Evolutionary conservation across 768 basidiomycete species (phyloP).

Genomic region (Rhizopogon vulgaris): DNA sequence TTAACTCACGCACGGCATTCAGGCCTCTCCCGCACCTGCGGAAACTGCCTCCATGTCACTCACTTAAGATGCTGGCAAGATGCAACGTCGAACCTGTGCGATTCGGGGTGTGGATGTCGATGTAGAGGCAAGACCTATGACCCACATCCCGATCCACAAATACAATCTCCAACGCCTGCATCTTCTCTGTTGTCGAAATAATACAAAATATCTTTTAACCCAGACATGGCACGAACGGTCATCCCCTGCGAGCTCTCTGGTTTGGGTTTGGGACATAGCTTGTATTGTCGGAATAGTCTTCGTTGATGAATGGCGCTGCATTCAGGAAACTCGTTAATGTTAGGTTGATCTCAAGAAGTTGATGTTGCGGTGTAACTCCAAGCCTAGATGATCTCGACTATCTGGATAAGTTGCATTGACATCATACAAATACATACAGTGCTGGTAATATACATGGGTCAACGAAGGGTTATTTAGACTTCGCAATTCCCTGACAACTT

Average conservation of each 20-base stretch:
- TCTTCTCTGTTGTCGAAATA: background rate
- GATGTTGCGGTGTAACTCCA: background rate
- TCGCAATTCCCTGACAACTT: background rate
- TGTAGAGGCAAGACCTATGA: constrained; percentile 29
- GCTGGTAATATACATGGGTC: background rate
- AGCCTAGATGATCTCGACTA: background rate
- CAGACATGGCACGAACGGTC: background rate
- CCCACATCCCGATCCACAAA: background rate
- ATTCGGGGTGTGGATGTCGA: constrained; percentile 64
- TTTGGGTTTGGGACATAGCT: background rate
- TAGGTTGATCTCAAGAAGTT: background rate
- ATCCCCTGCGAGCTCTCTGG: background rate
- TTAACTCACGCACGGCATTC: background rate
- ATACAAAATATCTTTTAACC: background rate
- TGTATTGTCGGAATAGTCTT: background rate
- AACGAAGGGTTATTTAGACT: background rate
- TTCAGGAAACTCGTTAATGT: background rate
- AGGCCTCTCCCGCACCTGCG: constrained; percentile 62
- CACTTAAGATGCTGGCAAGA: constrained; percentile 60
- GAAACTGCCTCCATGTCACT: constrained; percentile 56
- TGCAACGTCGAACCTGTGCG: constrained; percentile 42
- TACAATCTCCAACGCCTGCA: background rate
- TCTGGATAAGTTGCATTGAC: background rate
- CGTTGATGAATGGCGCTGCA: background rate
- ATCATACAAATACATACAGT: background rate